Base-by-base conservation (phyloP, 2,329 filamentous ascomycete species). In the Calonectria pauciramosa region DNA sequence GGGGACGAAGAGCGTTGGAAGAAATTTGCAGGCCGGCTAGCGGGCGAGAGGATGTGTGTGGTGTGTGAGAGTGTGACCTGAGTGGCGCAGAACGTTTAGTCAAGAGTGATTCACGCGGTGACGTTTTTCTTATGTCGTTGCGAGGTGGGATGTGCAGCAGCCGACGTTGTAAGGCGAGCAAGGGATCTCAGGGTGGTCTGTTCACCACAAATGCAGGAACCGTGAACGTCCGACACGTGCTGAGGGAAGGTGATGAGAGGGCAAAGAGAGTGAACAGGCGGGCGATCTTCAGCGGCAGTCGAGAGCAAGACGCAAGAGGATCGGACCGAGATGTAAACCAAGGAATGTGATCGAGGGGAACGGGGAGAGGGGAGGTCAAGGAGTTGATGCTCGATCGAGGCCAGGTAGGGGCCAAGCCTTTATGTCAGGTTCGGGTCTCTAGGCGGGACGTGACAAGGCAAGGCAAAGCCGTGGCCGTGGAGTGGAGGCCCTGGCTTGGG, bases 161-260 rank as follows among this genome's bases (percentile, higher is more conserved):
- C 30, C 30, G 30, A 74, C 71, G 76, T 80, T 73, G 64, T 76
- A 56, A 76, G 70, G 63, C 38, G 54, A 30, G 64, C 70, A 79
- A 75, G 77, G 80, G 80, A 80, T 81, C 79, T 78, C 73, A 76
- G 77, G 75, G 80, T 81, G 80, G 80, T 81, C 80, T 81, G 80
- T 81, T 81, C 81, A 76, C 78, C 75, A 72, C 80, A 79, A 69
- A 81, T 78, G 79, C 80, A 81, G 79, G 81, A 81, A 79, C 80
- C 77, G 70, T 75, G 73, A 73, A 74, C 54, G 80, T 82, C 77
- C 80, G 75, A 75, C 75, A 77, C 77, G 77, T 70, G 73, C 54
- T 38, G 72, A 65, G 67, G 63, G 51, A 41, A 69, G 69, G 73
- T 75, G 72, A 34, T 41, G 77, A 74, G 44, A 72, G 69, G 71